phyloP scores from a whole-genome alignment of 1,284 basidiomycete species.

The Apiotrichum sp. region DNA sequence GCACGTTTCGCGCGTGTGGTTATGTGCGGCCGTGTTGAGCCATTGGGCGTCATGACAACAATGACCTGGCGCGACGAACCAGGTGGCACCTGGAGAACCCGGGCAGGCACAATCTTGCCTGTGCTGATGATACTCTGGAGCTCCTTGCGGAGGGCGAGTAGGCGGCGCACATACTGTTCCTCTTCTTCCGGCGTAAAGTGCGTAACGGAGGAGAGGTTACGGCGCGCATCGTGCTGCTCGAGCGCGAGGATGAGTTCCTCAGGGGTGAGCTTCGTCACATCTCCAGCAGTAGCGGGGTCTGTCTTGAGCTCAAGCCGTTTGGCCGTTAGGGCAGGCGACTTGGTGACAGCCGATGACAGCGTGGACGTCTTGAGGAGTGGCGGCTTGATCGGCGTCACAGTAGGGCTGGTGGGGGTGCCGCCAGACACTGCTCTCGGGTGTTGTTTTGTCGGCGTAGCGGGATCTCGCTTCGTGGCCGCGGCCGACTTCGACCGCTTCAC shows the following conservation, averaged over 20 bases:
- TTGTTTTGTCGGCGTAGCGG: conserved; percentile 12
- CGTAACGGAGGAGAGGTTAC: conserved; percentile 43
- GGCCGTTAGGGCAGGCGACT: conserved; percentile 40
- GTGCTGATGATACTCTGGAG: conserved; percentile 43
- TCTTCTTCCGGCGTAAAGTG: conserved; percentile 46
- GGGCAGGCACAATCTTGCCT: conserved; percentile 45
- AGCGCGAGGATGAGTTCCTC: conserved; percentile 48
- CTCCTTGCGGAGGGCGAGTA: conserved; percentile 48
- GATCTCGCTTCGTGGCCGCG: conserved; percentile 3
- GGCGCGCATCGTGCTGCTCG: conserved; percentile 46
- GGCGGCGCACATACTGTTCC: conserved; percentile 49
- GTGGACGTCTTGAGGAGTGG: background rate
- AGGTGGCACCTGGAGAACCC: conserved; percentile 41
- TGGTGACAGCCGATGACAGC: background rate
- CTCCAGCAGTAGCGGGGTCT: conserved; percentile 19
- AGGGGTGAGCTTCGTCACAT: conserved; percentile 45
- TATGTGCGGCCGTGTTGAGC: conserved; percentile 49
- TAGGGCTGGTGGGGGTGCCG: background rate
- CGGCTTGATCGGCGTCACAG: background rate
- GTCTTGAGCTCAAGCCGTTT: conserved; percentile 31
- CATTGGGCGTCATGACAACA: conserved; percentile 49
- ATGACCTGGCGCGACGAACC: conserved; percentile 44
- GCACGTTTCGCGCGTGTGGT: conserved; percentile 48
- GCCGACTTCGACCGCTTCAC: conserved; percentile 20
- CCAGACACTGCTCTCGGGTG: background rate